Conservation (phyloP, 1,284 basidiomycete species). For the Cutaneotrichosporon cyanovorans region DNA sequence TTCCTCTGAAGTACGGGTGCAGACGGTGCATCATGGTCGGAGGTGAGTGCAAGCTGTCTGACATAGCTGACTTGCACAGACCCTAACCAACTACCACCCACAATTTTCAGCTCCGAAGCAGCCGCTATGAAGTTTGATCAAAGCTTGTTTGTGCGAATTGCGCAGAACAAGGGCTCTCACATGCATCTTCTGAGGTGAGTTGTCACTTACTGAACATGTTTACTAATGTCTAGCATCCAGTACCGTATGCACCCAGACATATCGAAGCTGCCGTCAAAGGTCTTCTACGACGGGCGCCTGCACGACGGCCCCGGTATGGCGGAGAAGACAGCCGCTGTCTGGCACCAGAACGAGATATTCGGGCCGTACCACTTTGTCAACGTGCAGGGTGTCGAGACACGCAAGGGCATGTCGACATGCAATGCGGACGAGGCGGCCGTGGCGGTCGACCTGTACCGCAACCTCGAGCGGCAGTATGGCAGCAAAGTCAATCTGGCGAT, state of each 20-base stretch:
- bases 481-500: constrained; percentile 58
- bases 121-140: constrained; percentile 75
- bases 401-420: constrained; percentile 63
- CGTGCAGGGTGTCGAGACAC: constrained; percentile 50
- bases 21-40: constrained; percentile 89
- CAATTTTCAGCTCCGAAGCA: constrained; percentile 85
- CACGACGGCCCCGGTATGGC: constrained; percentile 86
- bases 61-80: no score
- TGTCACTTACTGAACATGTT: not conserved
- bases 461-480: constrained; percentile 62
- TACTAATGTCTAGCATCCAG: constrained; percentile 59
- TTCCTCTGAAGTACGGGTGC: constrained; percentile 85
- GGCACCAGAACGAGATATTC: constrained; percentile 75
- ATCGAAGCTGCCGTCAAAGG: constrained; percentile 74
- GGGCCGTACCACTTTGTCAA: constrained; percentile 88
- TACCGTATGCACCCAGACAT: constrained; percentile 99
- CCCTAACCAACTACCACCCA: constrained; percentile 94
- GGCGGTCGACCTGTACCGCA: constrained; percentile 70
- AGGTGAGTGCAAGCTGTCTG: constrained; percentile 55
- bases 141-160: constrained; percentile 85
- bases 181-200: constrained; percentile 82
- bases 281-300: constrained; percentile 80
- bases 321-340: constrained; percentile 69
- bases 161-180: constrained; percentile 65
- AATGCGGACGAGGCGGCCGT: constrained; percentile 71